Base-by-base conservation (phyloP, 2,329 filamentous ascomycete genomes). In the Alternaria gaisen region DNA sequence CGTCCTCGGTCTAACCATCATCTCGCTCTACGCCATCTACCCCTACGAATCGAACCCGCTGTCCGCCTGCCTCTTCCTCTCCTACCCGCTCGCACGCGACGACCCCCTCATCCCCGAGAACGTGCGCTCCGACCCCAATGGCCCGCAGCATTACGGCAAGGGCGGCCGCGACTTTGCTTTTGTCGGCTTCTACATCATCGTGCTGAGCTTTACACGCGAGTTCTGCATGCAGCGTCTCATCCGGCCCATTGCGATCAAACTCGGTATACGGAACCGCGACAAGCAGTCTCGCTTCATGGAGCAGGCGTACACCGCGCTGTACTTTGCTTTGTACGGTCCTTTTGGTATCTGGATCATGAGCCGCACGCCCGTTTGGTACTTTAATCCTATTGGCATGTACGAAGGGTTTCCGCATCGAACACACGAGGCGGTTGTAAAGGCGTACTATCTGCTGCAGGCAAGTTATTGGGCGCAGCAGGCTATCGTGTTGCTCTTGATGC, bases 221-320 rank as follows among this genome's bases (percentile, higher is more conserved):
- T 97, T 97, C 79, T 86, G 97, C 81, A 97, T 97, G 94, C 94
- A 97, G 81, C 90, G 93, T 72, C 72, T 97, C 52, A 87, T 97
- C 60, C 88, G 90, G 12, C 94, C 93, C 0, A 83, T 94, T 63
- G 92, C 93, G 6, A 84, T 87, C 43, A 84, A 83, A 68, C 88
- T 84, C 56, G 91, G 92, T 16, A 88, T 97, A 73, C 85, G 82
- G 62, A 88, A 86, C 64, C 87, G 89, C 58, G 88, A 85, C 65
- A 97, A 97, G 82, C 93, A 95, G 74, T 87, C 90, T 16, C 90
- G 94, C 34, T 97, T 97, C 84, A 95, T 97, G 92, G 94, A 98
- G 80, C 94, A 98, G 81, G 88, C 91, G 74, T 98, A 98, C 81
- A 97, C 94, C 1, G 94, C 93, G 26, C 83, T 97, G 55, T 97